Evolutionary conservation across 2,329 filamentous ascomycete genomes (phyloP).

Genomic region (Verticillium alfalfae): DNA sequence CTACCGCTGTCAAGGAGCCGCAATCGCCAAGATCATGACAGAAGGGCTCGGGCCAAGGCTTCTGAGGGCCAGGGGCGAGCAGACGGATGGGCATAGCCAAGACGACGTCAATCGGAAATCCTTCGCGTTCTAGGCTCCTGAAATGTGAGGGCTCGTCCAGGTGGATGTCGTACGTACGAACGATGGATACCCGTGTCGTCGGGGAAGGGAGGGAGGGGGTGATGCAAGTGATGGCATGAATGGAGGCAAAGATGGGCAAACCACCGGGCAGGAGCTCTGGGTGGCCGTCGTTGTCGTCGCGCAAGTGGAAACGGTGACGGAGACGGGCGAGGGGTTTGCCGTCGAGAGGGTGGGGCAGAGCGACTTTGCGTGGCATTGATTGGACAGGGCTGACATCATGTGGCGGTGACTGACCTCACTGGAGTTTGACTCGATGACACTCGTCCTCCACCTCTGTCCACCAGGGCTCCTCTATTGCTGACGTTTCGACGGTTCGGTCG

Average conservation of each 20-base stretch:
- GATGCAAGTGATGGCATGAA: background rate
- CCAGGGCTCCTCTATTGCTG: background rate
- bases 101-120: no score
- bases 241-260: background rate
- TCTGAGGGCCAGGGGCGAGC: no score
- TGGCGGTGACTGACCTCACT: constrained; percentile 1
- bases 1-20: no score
- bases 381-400: constrained; percentile 1
- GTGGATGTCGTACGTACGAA: no score
- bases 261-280: background rate
- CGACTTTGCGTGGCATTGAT: background rate
- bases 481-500: background rate
- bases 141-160: no score
- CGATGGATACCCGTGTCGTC: no score
- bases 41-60: no score
- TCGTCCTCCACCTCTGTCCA: background rate
- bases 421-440: background rate
- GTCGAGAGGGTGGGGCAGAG: background rate
- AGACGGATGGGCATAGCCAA: no score
- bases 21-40: no score
- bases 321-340: background rate
- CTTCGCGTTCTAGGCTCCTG: no score
- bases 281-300: background rate
- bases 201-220: background rate
- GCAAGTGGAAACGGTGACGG: background rate